phyloP scores from a whole-genome alignment of 23 red algal genomes.

The Agarophyton chilense region DNA sequence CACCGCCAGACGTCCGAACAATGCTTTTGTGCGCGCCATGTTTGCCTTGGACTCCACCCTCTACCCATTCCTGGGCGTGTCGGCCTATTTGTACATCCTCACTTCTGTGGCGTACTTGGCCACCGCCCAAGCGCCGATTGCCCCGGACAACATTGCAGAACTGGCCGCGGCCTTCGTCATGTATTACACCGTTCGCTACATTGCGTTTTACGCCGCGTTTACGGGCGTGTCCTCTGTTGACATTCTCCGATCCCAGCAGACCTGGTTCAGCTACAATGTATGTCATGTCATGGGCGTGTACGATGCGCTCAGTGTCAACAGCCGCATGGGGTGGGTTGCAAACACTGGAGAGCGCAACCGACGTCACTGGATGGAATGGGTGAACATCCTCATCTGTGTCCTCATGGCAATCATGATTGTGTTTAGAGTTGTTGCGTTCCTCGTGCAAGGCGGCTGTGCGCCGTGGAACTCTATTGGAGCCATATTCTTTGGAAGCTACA shows the following conservation, averaged over 20 bases:
- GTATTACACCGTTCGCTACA: conserved; percentile 74
- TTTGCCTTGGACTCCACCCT: conserved; percentile 74
- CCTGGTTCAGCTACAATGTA: conserved; percentile 79
- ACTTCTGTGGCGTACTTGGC: conserved; percentile 49
- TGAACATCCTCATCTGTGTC: conserved; percentile 54
- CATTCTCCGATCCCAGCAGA: conserved; percentile 73
- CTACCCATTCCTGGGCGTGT: conserved; percentile 69
- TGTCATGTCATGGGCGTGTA: conserved; percentile 73
- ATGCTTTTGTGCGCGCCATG: conserved; percentile 72
- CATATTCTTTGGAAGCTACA: conserved; percentile 66
- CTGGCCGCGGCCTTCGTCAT: conserved; percentile 67
- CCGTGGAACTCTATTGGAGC: conserved; percentile 72
- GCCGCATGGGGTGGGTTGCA: conserved; percentile 72
- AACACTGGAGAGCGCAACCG: conserved; percentile 75
- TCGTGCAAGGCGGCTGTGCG: conserved; percentile 61
- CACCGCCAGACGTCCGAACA: conserved; percentile 63
- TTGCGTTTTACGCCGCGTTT: conserved; percentile 75
- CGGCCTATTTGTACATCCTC: conserved; percentile 65
- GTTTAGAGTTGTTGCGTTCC: conserved; percentile 52
- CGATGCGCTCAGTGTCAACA: conserved; percentile 55
- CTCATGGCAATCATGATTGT: conserved; percentile 57
- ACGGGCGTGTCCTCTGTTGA: conserved; percentile 57
- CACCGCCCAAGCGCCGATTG: conserved; percentile 74
- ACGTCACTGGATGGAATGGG: conserved; percentile 77
- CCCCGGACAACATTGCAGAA: conserved; percentile 30